Conservation (phyloP, 139 green algal species). For the Tetratostichococcus sp. region DNA sequence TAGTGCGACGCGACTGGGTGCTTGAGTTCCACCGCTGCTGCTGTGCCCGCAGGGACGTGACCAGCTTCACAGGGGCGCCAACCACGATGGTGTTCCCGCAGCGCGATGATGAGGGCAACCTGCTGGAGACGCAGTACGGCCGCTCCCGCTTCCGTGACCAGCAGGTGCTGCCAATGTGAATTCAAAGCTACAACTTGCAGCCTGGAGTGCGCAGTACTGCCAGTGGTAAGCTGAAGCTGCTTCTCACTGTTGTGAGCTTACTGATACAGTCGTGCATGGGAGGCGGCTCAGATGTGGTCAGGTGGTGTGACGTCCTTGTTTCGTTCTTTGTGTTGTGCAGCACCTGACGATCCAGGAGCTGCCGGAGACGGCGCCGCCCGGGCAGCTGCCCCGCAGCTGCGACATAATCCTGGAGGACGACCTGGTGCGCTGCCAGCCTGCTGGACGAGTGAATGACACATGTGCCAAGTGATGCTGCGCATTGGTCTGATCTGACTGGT, state of each 20-base stretch:
- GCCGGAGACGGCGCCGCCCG: conserved; percentile 90
- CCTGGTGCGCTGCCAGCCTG: conserved; percentile 31
- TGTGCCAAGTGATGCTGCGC: no score
- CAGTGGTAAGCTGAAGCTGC: no score
- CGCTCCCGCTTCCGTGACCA: conserved; percentile 90
- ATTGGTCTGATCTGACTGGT: no score
- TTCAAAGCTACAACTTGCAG: no score
- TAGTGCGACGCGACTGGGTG: no score
- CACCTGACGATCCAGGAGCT: conserved; percentile 89
- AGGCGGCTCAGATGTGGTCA: no score
- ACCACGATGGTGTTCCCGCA: conserved; percentile 64
- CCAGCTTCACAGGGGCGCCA: conserved; percentile 61
- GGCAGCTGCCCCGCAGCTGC: conserved; percentile 81
- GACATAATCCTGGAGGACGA: conserved; percentile 58
- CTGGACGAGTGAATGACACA: no score
- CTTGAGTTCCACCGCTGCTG: no score
- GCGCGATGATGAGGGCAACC: conserved; percentile 76
- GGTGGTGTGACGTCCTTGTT: no score
- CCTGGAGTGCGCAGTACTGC: no score
- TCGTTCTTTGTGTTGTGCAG: conserved; percentile 39
- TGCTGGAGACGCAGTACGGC: conserved; percentile 92
- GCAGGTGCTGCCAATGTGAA: conserved; percentile 37
- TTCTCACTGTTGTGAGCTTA: no score
- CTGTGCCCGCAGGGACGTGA: conserved; percentile 82
- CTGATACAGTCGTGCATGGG: no score